These are phyloP conservation scores for Pittosporum tobira DNA, from an alignment of 129 eudicot species.

Conservation along the genomic window DNA sequence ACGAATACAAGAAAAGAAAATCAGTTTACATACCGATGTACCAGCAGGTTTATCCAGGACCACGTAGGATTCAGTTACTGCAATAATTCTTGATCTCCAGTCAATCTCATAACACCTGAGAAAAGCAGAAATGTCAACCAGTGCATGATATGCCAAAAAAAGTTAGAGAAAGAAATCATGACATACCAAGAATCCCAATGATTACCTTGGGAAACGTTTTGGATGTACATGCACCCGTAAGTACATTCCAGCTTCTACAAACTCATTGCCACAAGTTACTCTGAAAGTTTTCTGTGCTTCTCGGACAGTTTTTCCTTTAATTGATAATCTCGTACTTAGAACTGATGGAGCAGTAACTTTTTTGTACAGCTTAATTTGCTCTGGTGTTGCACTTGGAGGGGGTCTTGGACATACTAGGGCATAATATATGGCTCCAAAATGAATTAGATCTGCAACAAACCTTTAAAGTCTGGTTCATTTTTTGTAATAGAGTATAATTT, in stretches of 20 bases:
- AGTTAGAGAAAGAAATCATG: not conserved
- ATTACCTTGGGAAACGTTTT: constrained; percentile 89
- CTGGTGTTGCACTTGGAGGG: constrained; percentile 74
- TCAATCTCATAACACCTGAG: constrained; percentile 90
- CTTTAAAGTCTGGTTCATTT: constrained; percentile 30
- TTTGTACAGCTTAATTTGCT: constrained; percentile 52
- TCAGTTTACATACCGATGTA: constrained; percentile 63
- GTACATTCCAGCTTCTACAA: constrained; percentile 84
- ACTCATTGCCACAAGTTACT: constrained; percentile 48
- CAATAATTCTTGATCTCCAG: constrained; percentile 84
- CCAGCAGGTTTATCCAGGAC: constrained; percentile 96
- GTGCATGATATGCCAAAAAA: not conserved
- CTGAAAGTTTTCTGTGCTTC: constrained; percentile 89
- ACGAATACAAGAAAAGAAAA: constrained; percentile 1
- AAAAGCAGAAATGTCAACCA: constrained; percentile 15
- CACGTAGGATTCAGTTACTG: constrained; percentile 80
- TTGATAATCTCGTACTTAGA: constrained; percentile 57
- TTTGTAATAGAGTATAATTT: constrained; percentile 1
- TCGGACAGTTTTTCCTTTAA: constrained; percentile 79
- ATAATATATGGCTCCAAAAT: constrained; percentile 81
- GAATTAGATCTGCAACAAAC: constrained; percentile 92
- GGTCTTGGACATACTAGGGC: constrained; percentile 94
- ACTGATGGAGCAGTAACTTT: constrained; percentile 57
- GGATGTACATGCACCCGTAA: constrained; percentile 92
- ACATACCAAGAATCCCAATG: not conserved